Conservation (phyloP, 2,329 filamentous ascomycete species). For the Chrysosporium keratinophilum region DNA sequence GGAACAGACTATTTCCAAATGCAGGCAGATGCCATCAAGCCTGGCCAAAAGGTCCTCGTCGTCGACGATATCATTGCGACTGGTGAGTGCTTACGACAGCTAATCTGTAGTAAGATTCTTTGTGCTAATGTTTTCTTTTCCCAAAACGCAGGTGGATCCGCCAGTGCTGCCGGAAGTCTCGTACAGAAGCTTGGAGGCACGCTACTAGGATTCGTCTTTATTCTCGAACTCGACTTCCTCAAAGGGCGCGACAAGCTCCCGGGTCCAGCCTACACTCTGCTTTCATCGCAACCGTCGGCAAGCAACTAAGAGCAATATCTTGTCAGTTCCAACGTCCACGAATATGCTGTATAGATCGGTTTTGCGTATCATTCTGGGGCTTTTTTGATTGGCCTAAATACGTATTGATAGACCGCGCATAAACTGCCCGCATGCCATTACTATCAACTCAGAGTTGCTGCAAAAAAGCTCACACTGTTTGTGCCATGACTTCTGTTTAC, state of each 20-base stretch:
- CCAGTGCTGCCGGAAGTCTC: constrained; percentile 74
- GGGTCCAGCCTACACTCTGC: constrained; percentile 70
- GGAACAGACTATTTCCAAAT: constrained; percentile 94
- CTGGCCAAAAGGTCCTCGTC: constrained; percentile 79
- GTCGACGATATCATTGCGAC: constrained; percentile 99
- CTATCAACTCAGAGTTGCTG: neutral
- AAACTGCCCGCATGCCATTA: neutral
- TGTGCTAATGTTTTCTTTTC: constrained; percentile 8
- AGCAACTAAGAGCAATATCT: neutral
- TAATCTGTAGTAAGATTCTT: neutral
- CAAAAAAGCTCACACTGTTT: neutral
- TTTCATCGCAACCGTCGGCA: constrained; percentile 40
- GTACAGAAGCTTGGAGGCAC: constrained; percentile 75
- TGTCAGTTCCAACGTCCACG: neutral
- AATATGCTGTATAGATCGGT: neutral
- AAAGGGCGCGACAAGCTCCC: constrained; percentile 84
- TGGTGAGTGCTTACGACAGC: constrained; percentile 45
- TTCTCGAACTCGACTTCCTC: constrained; percentile 88
- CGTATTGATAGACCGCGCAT: neutral
- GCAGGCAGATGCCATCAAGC: constrained; percentile 72
- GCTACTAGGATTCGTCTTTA: constrained; percentile 85
- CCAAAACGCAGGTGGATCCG: constrained; percentile 65
- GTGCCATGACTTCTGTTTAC: neutral
- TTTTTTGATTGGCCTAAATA: neutral
- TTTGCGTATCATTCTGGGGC: neutral